Evolutionary conservation across 768 basidiomycete species (phyloP).

Genomic region (Melanogaster broomeanus): DNA sequence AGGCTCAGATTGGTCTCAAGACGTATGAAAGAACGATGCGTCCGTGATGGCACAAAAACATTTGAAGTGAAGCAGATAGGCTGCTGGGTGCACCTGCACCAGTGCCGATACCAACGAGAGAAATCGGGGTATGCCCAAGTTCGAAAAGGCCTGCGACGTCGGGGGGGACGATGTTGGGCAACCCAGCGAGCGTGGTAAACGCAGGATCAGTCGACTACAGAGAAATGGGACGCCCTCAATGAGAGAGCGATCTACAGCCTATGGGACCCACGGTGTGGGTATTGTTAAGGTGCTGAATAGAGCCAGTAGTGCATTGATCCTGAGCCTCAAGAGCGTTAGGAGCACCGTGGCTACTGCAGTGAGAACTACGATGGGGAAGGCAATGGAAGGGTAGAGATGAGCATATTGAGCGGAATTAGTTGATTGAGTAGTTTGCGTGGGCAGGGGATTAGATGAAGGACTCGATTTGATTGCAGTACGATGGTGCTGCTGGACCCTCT

Average conservation of each 20-base stretch:
- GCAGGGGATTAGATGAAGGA: too few relatives aligned
- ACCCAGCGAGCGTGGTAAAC: neutral
- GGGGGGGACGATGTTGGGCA: neutral
- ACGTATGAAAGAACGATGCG: too few relatives aligned
- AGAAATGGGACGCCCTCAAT: too few relatives aligned
- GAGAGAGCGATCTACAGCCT: neutral
- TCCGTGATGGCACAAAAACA: too few relatives aligned
- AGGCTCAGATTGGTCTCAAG: neutral
- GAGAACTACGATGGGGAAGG: too few relatives aligned
- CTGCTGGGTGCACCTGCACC: constrained; percentile 27
- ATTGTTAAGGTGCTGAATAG: constrained; percentile 8
- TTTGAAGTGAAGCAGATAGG: too few relatives aligned
- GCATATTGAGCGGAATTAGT: neutral
- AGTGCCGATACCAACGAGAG: constrained; percentile 6
- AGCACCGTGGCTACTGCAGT: too few relatives aligned
- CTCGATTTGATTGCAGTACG: too few relatives aligned
- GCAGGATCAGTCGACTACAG: neutral
- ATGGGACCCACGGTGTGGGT: constrained; percentile 1
- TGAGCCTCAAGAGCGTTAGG: too few relatives aligned
- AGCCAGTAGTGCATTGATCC: constrained; percentile 13
- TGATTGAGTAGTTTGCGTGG: too few relatives aligned
- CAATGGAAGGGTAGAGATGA: too few relatives aligned
- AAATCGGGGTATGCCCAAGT: constrained; percentile 15
- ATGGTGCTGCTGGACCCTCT: too few relatives aligned
- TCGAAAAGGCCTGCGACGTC: neutral